Base-by-base conservation (phyloP, 2,329 filamentous ascomycete genomes). In the Ilyonectria sp. region DNA sequence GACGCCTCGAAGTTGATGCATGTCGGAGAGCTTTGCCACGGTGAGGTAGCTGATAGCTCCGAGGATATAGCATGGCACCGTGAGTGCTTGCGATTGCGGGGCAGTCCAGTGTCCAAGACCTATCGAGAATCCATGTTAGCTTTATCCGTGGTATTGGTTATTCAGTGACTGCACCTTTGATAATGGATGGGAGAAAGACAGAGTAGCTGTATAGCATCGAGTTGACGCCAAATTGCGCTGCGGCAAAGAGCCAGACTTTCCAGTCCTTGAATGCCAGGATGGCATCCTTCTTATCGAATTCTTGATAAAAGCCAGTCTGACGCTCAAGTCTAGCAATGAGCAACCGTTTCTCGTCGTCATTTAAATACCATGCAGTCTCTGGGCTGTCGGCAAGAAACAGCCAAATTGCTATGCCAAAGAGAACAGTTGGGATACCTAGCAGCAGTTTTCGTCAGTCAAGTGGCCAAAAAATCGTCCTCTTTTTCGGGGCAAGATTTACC, bases 111-210 rank as follows among this genome's bases (percentile, higher is more conserved):
- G 35, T 21, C 65, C 65, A 6, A 65, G 29, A 26, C 57, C 63
- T 66, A 15, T 43, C 23, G 21, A 49, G 31, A 17, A 17, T 19
- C 4, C 23, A 52, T 29, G 31, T 61, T 50, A 70, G 35, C 53
- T 46, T 33, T 17, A 56, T 21, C 19, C n/a, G 26, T 23, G 13
- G 17, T 2, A 53, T 37, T 47, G 6, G 7, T 17, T 43, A n/a
- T 43, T n/a, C 15, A 50, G 44, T n/a, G 21, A 29, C 49, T 60
- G 40, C 50, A 63, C 62, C 63, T 55, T 37, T 49, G 37, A 94
- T 92, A 71, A 93, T 93, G 3, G 90, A 92, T 0, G 92, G 92
- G 49, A 94, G 80, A 76, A 93, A 93, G 0, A 90, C 92, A 13
- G 62, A 84, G 71, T 91, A 92, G 76, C 89, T 90, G 2, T 90